Base-by-base conservation (phyloP, 2,329 filamentous ascomycete genomes). In the Bretziella fagacearum region DNA sequence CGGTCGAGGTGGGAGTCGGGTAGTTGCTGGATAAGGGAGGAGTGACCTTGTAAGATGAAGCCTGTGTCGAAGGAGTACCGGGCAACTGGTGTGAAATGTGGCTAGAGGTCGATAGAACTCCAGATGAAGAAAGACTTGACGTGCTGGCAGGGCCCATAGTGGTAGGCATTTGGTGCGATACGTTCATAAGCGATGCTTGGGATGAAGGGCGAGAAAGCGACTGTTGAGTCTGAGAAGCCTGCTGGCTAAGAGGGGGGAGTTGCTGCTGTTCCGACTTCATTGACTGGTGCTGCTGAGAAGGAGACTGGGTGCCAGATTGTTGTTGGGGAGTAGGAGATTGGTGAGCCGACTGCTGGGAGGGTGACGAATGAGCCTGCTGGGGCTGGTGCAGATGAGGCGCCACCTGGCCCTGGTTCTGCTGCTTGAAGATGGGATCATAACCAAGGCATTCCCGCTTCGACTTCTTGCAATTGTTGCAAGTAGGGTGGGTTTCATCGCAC, bases 401-500 rank as follows among this genome's bases (percentile, higher is more conserved):
- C 11, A 47, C 25, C 11, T 50, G 52, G 13, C 44, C 65, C 44
- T 51, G 52, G 56, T 80, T 76, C 53, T 79, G 74, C 54, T 74
- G 74, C 63, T 85, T 84, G 66, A 89, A 91, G 57, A 89, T 84
- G 30, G 84, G 83, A 58, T 91, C 84, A 73, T 91, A 91, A 47
- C 84, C 84, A 42, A 86, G 61, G 58, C 84, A 91, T 57, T 89
- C 83, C 58, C 84, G 82, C 65, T 89, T 91, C 55, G 81, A 86
- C 62, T 91, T 91, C 59, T 81, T 79, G 65, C 84, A 91, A 59
- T 91, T 85, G 65, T 85, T 79, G 69, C 91, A 98, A 51, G 81
- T 79, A 18, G 91, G 91, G 63, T 94, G 86, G 52, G 77, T 79
- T 70, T 98, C 91, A 74, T 96, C 91, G 66, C 91, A 98, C 91